Base-by-base conservation (phyloP, 106 monocot genomes). In the Iris macrosiphon region DNA sequence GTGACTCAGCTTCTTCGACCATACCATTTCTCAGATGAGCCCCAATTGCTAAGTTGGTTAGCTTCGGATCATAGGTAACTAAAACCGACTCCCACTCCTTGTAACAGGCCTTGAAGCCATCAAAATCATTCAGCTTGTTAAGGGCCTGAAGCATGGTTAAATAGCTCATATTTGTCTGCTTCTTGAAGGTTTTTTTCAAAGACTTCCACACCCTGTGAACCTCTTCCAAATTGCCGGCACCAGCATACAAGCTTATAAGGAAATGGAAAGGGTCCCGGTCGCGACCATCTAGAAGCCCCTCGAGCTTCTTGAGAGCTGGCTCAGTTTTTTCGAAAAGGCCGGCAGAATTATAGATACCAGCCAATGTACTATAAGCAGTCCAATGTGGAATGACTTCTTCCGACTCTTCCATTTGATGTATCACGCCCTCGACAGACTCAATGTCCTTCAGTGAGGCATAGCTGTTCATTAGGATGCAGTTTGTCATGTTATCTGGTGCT, bases 191-290 rank as follows among this genome's bases (percentile, higher is more conserved):
- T 13, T 35, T 5, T 48, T 81, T 85, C 31, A 85, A 52, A 15
- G 48, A 63, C 13, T 63, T 70, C 81, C 81, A 91, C 3, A 85
- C 75, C 44, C 81, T 66, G 6, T 73, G 62, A 21, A 91, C 81
- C 47, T 85, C 81, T 20, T 20, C 34, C 44, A 69, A 21, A 47
- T 81, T 82, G 8, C 91, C 78, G 20, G 65, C 45, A 7, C 75
- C 55, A 12, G 91, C 81, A 71, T 75, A 72, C 18, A 85, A 67
- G 49, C 66, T 85, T 20, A 85, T 75, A 6, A 91, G 78, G 14
- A 65, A 72, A 65, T 91, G 81, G 55, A 70, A 79, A 28, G 78
- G 69, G 53, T 65, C 45, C 22, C 81, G 31, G 7, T 79, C 66
- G 16, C 33, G 53, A 2, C 13, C 57, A 35, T 70, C 61, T n/a